A percentile compares a stretch with the other conserved stretches of the same genome.
These are phyloP conservation scores for Xerocomellus intermedius DNA, from an alignment of 768 basidiomycete genomes.

Conservation along the genomic window DNA sequence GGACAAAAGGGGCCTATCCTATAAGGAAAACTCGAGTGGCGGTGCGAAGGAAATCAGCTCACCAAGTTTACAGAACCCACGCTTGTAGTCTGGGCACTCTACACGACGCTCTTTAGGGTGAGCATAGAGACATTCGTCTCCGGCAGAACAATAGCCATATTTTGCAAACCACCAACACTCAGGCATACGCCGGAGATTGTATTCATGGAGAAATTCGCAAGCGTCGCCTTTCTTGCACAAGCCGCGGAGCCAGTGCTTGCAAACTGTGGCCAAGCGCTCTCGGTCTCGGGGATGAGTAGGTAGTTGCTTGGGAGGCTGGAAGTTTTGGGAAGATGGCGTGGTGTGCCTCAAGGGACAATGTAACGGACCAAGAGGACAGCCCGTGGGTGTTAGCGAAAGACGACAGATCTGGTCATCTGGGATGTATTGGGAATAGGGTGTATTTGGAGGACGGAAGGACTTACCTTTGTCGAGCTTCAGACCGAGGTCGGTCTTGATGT, in stretches of 20 bases:
- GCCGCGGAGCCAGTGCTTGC: slow-evolving; percentile 98
- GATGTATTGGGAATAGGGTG: slow-evolving; percentile 4
- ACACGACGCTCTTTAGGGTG: slow-evolving; percentile 89
- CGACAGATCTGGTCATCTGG: slow-evolving; percentile 94
- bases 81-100: slow-evolving; percentile 93
- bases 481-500: slow-evolving; percentile 77
- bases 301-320: slow-evolving; percentile 79
- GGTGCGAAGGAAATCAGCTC: slow-evolving; percentile 24
- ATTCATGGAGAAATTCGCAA: slow-evolving; percentile 99
- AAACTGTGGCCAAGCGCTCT: slow-evolving; percentile 86
- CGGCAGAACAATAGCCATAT: slow-evolving; percentile 95
- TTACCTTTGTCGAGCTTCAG: slow-evolving; percentile 91
- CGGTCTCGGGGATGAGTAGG: slow-evolving; percentile 83
- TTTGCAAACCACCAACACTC: slow-evolving; percentile 99
- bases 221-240: slow-evolving; percentile 97
- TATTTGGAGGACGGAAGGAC: background rate
- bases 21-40: slow-evolving; percentile 9
- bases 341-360: slow-evolving; percentile 94
- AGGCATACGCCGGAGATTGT: slow-evolving; percentile 96
- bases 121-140: slow-evolving; percentile 96
- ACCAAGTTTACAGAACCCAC: slow-evolving; percentile 96
- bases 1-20: slow-evolving; percentile 78
- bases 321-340: slow-evolving; percentile 81
- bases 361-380: slow-evolving; percentile 88
- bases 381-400: slow-evolving; percentile 72